Conservation (phyloP, 176 grass and related monocot species). For the Ensete ventricosum region DNA sequence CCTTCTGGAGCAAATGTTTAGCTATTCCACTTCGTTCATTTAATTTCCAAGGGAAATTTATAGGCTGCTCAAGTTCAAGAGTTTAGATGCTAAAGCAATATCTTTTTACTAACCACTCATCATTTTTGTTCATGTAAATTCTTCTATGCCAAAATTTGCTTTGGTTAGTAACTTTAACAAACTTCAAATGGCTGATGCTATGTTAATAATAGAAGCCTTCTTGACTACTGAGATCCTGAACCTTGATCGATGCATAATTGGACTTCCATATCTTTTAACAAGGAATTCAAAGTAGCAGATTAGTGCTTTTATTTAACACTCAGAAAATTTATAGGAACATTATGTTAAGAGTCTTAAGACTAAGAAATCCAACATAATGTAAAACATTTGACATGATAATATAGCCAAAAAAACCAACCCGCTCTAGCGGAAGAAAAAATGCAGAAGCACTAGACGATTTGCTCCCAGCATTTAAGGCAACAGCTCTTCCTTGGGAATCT, state of each 20-base stretch:
- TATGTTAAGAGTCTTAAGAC: background rate
- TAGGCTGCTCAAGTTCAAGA: too few relatives aligned
- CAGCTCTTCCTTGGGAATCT: conserved; percentile 93
- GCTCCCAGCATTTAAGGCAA: conserved; percentile 97
- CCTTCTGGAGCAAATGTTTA: background rate
- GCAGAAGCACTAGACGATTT: conserved; percentile 98
- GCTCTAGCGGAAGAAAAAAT: conserved; percentile 91
- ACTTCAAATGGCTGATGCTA: background rate
- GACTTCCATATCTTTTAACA: background rate
- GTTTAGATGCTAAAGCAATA: too few relatives aligned
- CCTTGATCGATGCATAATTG: background rate
- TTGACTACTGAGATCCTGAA: background rate
- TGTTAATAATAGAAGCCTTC: background rate
- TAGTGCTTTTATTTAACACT: background rate
- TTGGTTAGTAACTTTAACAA: background rate
- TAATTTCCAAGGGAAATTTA: too few relatives aligned
- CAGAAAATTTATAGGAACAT: background rate
- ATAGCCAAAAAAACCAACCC: conserved; percentile 34
- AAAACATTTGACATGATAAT: background rate
- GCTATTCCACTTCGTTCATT: too few relatives aligned
- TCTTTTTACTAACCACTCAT: background rate
- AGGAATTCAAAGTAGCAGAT: background rate
- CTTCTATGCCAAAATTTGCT: background rate
- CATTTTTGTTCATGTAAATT: background rate
- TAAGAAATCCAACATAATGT: background rate